Evolutionary conservation across 192 early-diverging fungal genomes (phyloP), one percentile per base, ranked within the genome.

Genomic region (Jimgerdemannia lactiflua): DNA sequence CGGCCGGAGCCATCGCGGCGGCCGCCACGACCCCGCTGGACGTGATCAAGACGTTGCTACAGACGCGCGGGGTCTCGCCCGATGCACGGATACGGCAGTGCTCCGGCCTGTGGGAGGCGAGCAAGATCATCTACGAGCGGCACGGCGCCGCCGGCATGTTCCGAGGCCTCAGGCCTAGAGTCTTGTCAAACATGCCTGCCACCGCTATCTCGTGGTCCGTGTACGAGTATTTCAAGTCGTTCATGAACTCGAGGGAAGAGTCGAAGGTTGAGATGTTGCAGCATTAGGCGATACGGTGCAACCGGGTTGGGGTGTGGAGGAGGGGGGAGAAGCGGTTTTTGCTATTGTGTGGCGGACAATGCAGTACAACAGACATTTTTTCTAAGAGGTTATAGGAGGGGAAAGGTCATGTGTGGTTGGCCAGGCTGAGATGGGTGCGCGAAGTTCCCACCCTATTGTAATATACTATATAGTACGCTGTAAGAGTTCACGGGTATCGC

Each of bases 161-260:
- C 54, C 86, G 93, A 63, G 96, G 95, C 4, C 75, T 89, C n/a
- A 80, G 88, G 70, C 95, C 97, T 9, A 84, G 97, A 42, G 87
- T 98, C 19, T 84, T 99, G 70, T 92, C 94, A 17, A 91, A 99
- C 80, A 92, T 97, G 88, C 96, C 97, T 0, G 90, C 92, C 43
- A 96, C 96, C 0, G 96, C 96, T 39, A 95, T 99, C 70, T 93
- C 92, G 80, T 99, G 97, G 97, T 94, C 92, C 64, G 94, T 95
- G 0, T 94, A 94, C 80, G 93, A 94, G 78, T 94, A 93, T 74
- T 92, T 93, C 67, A 94, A 94, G 75, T 94, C 91, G 92, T 71
- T 88, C 40, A 85, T 93, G 64, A 85, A 11, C 4, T 54, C 49
- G 11, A 54, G 49, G 49, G 49, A 54, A 11, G 49, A 54, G 11